Base-by-base conservation (phyloP, 331 rosid species). In the Rosa hybrid region DNA sequence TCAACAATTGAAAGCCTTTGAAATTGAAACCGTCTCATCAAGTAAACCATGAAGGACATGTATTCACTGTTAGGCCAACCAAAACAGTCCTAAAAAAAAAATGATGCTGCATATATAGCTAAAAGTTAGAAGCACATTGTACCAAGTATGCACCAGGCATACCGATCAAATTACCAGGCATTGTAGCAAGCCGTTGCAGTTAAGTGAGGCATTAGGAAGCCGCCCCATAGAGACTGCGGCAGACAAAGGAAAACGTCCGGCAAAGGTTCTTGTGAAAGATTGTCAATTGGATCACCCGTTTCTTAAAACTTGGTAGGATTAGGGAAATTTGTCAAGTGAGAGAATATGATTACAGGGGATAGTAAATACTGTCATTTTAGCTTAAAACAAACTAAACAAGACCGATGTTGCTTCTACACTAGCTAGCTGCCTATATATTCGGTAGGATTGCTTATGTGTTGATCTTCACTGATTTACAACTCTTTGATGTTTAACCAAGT, bases 401-500 rank as follows among this genome's bases (percentile, higher is more conserved):
- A 42, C 20, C 4, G 50, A 68, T 68, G 51, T 68, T 68, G 72
- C 50, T 68, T 41, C 77, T 53, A 27, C 65, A 51, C 65, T 17
- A 18, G 25, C 65, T 17, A 18, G 25, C 72, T 68, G 27, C 13
- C 72, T 18, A 68, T 18, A 27, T 27, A 27, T 34, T 68, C 41
- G 14, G 50, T 68, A 68, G 49, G 27, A 41, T 68, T 41, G 72
- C 50, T 38, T 68, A 7, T 68, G 51, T 68, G 72, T 41, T 68
- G 51, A 41, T 41, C 51, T 39, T 41, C 25, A 68, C 50, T 41
- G 72, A 68, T 68, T 45, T 68, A 68, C 72, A 41, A 9, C 8
- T 18, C 72, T n/a, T 68, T 11, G 72, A 39, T 68, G 50, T 68
- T 70, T 70, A 70, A 70, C 12, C 11, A 76, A 17, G 82, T 17